Base-by-base conservation (phyloP, 2,329 filamentous ascomycete genomes). In the Macrophomina pseudophaseolina region DNA sequence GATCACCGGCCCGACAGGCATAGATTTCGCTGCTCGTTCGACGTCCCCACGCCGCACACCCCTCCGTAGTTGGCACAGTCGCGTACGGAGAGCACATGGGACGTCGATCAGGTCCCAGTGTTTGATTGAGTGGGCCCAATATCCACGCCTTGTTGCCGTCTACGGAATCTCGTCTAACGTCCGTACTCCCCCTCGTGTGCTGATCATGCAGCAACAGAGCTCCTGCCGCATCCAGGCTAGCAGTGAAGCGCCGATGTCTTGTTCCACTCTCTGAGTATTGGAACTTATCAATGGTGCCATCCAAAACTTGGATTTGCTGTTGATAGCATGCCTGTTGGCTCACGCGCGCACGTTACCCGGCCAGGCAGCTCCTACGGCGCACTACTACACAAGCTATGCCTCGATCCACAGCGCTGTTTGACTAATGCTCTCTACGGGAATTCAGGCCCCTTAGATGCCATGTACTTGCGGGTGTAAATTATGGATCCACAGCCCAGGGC, bases 151-250 rank as follows among this genome's bases (percentile, higher is more conserved):
- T 54, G 52, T n/a, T 9, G 14, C 33, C 16, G 1, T 8, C 52
- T 5, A 16, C 18, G 9, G 18, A n/a, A 12, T 4, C 33, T 11
- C 52, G 33, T 18, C 16, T 38, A 18, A 12, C 33, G 52, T n/a
- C 16, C 52, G 33, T 54, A 54, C 33, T 9, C 11, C 6, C 14
- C 49, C 35, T 53, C 30, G 49, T 18, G 28, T 35, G 49, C 49
- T 53, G 49, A 32, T 32, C 54, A 42, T 30, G 54, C 42, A 33
- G 28, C 16, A 32, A 11, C 56, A 46, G 6, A 12, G 40, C 56
- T 46, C 56, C 56, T 60, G 56, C 56, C 42, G 12, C 28, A 33
- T 60, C 14, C 14, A 33, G 40, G 28, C 56, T 60, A 60, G 56
- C 52, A 54, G 6, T 9, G 23, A 23, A 23, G 23, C 23, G 23